phyloP scores from a whole-genome alignment of 345 rosid species.

The Nasturtium officinale region DNA sequence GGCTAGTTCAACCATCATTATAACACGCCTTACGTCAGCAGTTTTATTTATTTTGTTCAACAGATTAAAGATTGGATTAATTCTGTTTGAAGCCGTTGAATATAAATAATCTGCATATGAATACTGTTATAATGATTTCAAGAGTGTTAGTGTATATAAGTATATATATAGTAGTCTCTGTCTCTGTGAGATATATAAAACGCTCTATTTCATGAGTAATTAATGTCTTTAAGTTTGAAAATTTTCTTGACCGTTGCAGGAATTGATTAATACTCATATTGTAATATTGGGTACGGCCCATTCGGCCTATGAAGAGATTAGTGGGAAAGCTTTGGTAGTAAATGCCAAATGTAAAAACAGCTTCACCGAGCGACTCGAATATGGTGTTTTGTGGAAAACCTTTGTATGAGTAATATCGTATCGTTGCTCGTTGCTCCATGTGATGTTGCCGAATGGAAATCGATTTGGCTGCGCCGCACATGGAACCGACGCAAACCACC shows the following conservation, averaged over 20 bases:
- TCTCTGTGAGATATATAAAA: too few species aligned
- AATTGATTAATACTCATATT: slow-evolving; percentile 63
- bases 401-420: slow-evolving; percentile 40
- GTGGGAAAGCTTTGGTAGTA: slow-evolving; percentile 56
- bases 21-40: too few species aligned
- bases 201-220: slow-evolving; percentile 57
- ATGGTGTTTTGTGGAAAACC: slow-evolving; percentile 71
- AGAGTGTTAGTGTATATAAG: too few species aligned
- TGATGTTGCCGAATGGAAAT: slow-evolving; percentile 63
- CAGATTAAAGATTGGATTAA: too few species aligned
- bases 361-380: slow-evolving; percentile 64
- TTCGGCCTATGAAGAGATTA: slow-evolving; percentile 54
- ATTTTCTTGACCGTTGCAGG: slow-evolving; percentile 59
- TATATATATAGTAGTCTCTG: too few species aligned
- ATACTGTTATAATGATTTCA: too few species aligned
- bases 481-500: slow-evolving; percentile 71
- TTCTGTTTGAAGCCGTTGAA: too few species aligned
- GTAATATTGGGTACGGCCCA: slow-evolving; percentile 52
- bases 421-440: slow-evolving; percentile 58
- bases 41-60: too few species aligned
- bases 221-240: slow-evolving; percentile 55
- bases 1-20: too few species aligned
- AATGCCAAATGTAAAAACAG: slow-evolving; percentile 57
- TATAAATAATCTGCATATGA: too few species aligned
- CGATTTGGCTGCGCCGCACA: slow-evolving; percentile 66